Base-by-base conservation (phyloP, 2,329 filamentous ascomycete genomes). In the Penicillium sp. region DNA sequence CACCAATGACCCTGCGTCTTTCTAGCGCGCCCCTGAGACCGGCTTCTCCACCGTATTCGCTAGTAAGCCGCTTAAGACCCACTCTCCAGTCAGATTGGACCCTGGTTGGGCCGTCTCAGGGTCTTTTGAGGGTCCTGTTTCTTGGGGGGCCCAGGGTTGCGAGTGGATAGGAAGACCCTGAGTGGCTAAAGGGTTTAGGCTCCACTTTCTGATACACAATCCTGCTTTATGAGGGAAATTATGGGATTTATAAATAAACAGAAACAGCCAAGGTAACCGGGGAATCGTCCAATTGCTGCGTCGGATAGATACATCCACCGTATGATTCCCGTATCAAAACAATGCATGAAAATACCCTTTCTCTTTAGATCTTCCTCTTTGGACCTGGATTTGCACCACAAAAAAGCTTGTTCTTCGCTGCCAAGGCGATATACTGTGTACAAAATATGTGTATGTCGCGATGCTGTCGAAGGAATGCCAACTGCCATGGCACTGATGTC, bases 401-500 rank as follows among this genome's bases (percentile, higher is more conserved):
- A 49, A 47, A 61, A 60, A 60, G 59, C 59, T 61, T 61, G 57
- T 57, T 33, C 47, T 55, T 20, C 11, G 11, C 11, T 42, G 58
- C 59, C 57, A 57, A 60, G 57, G 55, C 45, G 53, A 60, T 60
- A 53, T 40, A n/a, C 37, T 22, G 8, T n/a, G 14, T 1, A 35
- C n/a, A 40, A 14, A 22, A 9, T 15, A 11, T 37, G 31, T 48
- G 18, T 9, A 11, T 49, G 37, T 50, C 25, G n/a, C 41, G 20
- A 51, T 56, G 45, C 56, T 54, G 55, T 51, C 52, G 48, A 49
- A 42, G 46, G 53, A 45, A 61, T 59, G 50, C 42, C 48, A 58
- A 31, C 42, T 42, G 35, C 25, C 51, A 44, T 41, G 27, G 26
- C 29, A 29, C n/a, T 27, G 26, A 15, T 8, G 6, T 49, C 54